Percentiles rank a stretch among this genome's conserved stretches.
phyloP scores from a whole-genome alignment of 2,329 filamentous ascomycete genomes.

The Hymenoscyphus occultus region DNA sequence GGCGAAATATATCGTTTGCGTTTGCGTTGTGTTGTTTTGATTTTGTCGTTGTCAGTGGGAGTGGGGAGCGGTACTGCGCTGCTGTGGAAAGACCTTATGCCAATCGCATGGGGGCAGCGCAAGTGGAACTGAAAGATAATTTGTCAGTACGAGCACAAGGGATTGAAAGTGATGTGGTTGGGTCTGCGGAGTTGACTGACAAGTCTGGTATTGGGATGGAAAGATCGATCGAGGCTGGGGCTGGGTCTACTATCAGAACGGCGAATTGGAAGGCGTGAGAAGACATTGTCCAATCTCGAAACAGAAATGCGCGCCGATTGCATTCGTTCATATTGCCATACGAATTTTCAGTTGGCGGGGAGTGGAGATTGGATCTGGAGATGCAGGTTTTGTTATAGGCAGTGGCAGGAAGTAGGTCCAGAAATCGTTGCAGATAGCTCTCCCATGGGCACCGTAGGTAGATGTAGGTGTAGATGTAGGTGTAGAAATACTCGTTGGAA shows the following conservation, averaged over 20 bases:
- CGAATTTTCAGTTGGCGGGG: neutral
- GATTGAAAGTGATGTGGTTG: neutral
- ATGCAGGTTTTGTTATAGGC: neutral
- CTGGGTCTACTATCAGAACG: neutral
- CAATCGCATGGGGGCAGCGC: neutral
- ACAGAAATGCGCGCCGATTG: constrained; percentile 30
- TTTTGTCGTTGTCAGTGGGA: neutral
- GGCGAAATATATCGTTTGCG: neutral
- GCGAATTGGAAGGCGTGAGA: constrained; percentile 13
- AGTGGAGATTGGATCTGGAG: neutral
- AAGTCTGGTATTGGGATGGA: neutral
- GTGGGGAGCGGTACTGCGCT: neutral
- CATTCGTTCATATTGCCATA: constrained; percentile 36
- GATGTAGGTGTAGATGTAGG: neutral
- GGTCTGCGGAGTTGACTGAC: neutral
- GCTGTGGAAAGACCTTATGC: neutral
- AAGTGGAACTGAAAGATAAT: neutral
- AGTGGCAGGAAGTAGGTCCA: neutral
- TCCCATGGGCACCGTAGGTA: neutral
- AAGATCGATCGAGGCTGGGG: neutral
- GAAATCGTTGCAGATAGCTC: neutral
- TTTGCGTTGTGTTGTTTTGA: neutral
- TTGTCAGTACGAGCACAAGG: neutral
- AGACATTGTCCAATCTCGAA: constrained; percentile 30
- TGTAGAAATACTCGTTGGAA: no score